phyloP scores from a whole-genome alignment of 73 alveolate genomes.

The Blepharisma japonicum region DNA sequence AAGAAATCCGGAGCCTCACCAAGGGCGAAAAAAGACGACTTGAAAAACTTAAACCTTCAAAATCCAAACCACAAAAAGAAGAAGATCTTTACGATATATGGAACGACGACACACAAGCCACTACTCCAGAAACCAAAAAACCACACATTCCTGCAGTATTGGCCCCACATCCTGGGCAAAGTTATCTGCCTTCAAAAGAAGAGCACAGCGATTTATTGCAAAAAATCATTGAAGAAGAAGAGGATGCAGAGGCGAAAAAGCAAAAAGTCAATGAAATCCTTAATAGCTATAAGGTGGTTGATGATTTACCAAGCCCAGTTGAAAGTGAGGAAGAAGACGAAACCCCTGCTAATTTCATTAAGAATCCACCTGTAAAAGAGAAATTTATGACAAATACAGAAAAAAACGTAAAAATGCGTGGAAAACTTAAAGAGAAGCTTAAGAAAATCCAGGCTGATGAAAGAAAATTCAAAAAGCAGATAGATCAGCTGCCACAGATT shows the following conservation, averaged over 20 bases:
- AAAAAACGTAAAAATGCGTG: slow-evolving; percentile 13
- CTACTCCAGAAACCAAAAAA: neutral
- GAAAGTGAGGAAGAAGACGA: slow-evolving; percentile 28
- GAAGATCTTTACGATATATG: neutral
- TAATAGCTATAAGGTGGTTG: slow-evolving; percentile 14
- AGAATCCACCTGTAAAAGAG: slow-evolving; percentile 16
- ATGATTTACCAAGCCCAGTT: slow-evolving; percentile 9
- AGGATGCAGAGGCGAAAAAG: neutral
- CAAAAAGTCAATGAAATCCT: neutral
- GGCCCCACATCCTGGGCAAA: slow-evolving; percentile 12
- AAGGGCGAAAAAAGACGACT: neutral
- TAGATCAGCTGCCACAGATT: neutral
- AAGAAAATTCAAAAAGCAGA: neutral
- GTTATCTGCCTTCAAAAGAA: neutral
- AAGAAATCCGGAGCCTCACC: neutral
- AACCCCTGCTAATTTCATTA: neutral
- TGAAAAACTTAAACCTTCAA: neutral
- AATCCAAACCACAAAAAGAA: neutral
- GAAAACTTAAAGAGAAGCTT: slow-evolving; percentile 15
- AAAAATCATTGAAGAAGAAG: slow-evolving; percentile 11
- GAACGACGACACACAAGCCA: slow-evolving; percentile 5
- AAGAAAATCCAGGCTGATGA: neutral
- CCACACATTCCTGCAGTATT: slow-evolving; percentile 20
- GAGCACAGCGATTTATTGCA: neutral
- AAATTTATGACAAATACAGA: slow-evolving; percentile 4